Conservation (phyloP, 805 yeast species). For the Jamesozyma gamospora region DNA sequence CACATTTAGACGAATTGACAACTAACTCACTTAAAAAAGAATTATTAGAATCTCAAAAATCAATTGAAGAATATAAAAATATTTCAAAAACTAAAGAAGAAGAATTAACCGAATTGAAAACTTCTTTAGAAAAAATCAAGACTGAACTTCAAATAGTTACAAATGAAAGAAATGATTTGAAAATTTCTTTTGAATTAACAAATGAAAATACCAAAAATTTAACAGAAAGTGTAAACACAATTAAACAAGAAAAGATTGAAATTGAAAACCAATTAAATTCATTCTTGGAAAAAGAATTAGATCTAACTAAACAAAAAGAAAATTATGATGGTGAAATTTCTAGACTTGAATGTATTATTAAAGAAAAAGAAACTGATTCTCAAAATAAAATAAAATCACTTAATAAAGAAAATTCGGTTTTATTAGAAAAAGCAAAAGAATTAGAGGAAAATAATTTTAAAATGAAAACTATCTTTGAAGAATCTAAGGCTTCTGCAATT, state of each 20-base stretch:
- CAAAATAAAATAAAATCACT: no score
- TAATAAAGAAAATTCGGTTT: no score
- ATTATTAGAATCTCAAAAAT: neutral
- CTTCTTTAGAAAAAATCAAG: no score
- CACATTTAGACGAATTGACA: no score
- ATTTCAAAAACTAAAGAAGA: neutral
- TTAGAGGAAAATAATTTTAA: neutral
- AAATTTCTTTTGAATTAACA: neutral
- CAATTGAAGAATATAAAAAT: neutral
- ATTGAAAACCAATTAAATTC: neutral
- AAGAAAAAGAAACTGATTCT: no score
- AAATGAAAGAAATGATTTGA: constrained; percentile 15
- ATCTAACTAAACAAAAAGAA: no score
- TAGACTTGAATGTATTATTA: no score
- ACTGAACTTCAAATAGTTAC: constrained; percentile 35
- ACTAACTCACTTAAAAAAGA: neutral
- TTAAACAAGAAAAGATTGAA: neutral
- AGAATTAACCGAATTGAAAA: neutral
- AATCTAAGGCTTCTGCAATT: neutral
- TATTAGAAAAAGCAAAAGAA: neutral
- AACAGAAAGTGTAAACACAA: no score
- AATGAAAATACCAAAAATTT: no score
- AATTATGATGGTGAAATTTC: no score
- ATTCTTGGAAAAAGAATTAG: no score
- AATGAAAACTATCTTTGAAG: neutral